phyloP scores from a whole-genome alignment of 305 asterid genomes.

The Fraxinus floribunda region DNA sequence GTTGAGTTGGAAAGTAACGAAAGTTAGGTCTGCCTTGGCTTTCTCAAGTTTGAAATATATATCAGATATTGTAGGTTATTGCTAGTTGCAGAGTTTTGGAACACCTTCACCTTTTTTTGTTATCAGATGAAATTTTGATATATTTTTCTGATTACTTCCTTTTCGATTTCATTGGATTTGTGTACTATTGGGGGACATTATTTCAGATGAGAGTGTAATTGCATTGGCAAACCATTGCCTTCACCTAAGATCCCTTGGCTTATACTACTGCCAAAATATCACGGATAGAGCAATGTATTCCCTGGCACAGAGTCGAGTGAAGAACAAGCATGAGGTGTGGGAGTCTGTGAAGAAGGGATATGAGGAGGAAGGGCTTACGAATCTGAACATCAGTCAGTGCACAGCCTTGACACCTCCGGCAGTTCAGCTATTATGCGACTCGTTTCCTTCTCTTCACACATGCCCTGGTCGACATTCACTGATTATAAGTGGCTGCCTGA shows the following conservation, averaged over 20 bases:
- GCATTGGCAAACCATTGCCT: conserved; percentile 84
- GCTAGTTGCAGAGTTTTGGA: not conserved
- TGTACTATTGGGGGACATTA: not conserved
- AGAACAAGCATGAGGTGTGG: conserved; percentile 55
- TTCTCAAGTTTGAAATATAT: not conserved
- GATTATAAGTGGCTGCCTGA: conserved; percentile 90
- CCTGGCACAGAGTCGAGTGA: conserved; percentile 73
- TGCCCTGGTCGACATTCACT: conserved; percentile 83
- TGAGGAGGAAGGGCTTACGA: conserved; percentile 77
- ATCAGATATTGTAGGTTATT: not conserved
- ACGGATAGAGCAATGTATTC: conserved; percentile 91
- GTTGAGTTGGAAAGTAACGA: not conserved
- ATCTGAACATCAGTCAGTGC: conserved; percentile 92
- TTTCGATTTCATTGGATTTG: not conserved
- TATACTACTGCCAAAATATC: conserved; percentile 86
- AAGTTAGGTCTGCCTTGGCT: not conserved
- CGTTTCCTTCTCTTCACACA: conserved; percentile 87
- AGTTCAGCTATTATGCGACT: conserved; percentile 93
- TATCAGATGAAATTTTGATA: not conserved
- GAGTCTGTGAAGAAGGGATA: conserved; percentile 51
- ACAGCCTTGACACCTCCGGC: conserved; percentile 98
- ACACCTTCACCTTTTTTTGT: not conserved
- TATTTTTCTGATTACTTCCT: not conserved
- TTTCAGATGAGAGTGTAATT: conserved; percentile 74
- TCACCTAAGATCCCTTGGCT: conserved; percentile 74